Evolutionary conservation across 1,139 yeast genomes (phyloP), one percentile per base, ranked within the genome.

Genomic region (Pichia sp.): DNA sequence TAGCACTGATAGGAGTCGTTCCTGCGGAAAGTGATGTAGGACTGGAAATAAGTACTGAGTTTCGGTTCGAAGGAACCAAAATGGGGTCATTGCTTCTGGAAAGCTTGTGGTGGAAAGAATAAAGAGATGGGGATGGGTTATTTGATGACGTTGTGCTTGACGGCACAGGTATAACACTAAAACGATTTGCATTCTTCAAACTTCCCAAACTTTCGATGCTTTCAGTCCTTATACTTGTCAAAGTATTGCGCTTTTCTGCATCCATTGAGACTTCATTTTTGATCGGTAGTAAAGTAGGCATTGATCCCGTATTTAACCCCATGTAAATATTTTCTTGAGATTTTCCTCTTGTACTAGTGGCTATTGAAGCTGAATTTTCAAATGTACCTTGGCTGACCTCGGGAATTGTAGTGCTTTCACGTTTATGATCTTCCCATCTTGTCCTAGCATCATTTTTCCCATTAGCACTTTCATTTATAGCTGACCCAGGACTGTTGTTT

Each of bases 121-220:
- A 48, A 12, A 36, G 45, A 1, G 55, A 29, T 8, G 45, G 7
- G 1, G 55, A 48, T 14, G 55, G 27, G 5, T 17, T 30, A 27
- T 29, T 47, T 10, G 33, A 10, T n/a, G 50, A 46, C 6, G 24
- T 30, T 41, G 38, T 14, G n/a, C 50, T 51, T 45, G 49, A 24
- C 2, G 51, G 51, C 9, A 40, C 27, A 8, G 51, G 40, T 12
- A 30, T 33, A 17, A 29, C 12, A 33, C 14, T 16, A n/a, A 52
- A 7, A 16, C 47, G n/a, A 46, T 42, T 51, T 16, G 40, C 41
- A 16, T 52, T 51, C 30, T 46, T 49, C n/a, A 49, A 27, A 20
- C 57, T 55, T 38, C 41, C 47, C 6, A 47, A 10, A 44, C 56
- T 53, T 33, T 51, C 49, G 4, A 34, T 27, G 20, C 54, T 51